phyloP scores from a whole-genome alignment of 2,329 filamentous ascomycete genomes.

The Fusarium dimerum region DNA sequence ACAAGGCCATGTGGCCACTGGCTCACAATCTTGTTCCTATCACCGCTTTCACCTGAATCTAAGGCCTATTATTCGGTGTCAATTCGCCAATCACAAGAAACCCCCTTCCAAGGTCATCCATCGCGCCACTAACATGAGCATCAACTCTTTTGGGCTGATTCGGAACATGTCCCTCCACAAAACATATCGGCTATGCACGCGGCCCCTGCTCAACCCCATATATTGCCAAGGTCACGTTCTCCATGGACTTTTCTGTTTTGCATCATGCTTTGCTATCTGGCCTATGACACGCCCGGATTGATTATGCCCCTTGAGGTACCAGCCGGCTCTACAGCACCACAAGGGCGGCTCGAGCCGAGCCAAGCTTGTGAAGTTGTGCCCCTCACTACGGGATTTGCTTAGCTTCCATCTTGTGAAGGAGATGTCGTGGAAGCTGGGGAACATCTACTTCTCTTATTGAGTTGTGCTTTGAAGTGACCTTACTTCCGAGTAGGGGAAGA shows the following conservation, averaged over 20 bases:
- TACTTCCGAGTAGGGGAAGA: no score
- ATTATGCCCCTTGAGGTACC: slow-evolving; percentile 14
- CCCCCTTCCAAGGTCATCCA: neutral
- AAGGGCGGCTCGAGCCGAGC: slow-evolving; percentile 25
- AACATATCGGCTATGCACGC: neutral
- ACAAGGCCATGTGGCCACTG: no score
- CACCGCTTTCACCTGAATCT: neutral
- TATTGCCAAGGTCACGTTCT: slow-evolving; percentile 1
- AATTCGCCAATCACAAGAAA: neutral
- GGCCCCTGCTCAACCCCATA: slow-evolving; percentile 12
- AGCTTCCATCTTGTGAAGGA: slow-evolving; percentile 1
- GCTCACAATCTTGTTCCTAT: neutral
- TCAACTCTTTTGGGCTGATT: slow-evolving; percentile 22
- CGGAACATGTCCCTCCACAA: slow-evolving; percentile 26
- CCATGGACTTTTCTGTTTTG: slow-evolving; percentile 22
- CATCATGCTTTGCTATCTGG: slow-evolving; percentile 2
- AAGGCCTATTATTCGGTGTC: neutral
- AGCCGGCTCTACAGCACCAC: slow-evolving; percentile 11
- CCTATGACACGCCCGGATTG: slow-evolving; percentile 12
- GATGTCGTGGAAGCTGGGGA: neutral
- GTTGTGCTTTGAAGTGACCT: neutral
- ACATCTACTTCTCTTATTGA: neutral
- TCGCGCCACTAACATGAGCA: slow-evolving; percentile 15
- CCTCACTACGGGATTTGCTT: slow-evolving; percentile 8
- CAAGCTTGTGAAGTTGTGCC: slow-evolving; percentile 5